These are phyloP conservation scores for Boletus rubroflammeus DNA, from an alignment of 768 basidiomycete species.

Conservation along the genomic window DNA sequence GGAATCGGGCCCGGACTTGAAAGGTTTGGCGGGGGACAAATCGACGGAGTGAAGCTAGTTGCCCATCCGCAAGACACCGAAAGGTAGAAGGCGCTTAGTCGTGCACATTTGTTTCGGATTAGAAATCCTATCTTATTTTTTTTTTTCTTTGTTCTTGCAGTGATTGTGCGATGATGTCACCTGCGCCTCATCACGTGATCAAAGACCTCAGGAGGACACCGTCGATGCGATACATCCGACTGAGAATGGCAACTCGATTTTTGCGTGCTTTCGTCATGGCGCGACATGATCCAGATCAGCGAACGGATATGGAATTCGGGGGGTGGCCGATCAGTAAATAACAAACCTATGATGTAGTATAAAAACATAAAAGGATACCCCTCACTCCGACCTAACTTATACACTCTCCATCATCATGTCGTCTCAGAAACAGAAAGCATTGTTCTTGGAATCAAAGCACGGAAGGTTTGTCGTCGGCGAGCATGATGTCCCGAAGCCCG, in stretches of 20 bases:
- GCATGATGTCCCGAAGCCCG: constrained; percentile 31
- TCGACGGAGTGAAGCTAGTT: constrained; percentile 46
- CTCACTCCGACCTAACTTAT: constrained; percentile 7
- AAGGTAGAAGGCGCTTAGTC: constrained; percentile 29
- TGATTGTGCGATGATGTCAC: constrained; percentile 19
- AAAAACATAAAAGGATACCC: constrained; percentile 6
- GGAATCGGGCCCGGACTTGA: constrained; percentile 42
- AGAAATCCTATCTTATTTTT: constrained; percentile 24
- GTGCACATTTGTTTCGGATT: constrained; percentile 16
- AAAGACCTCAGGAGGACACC: constrained; percentile 29
- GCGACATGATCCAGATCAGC: constrained; percentile 26
- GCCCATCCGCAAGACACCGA: constrained; percentile 42
- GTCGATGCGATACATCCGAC: constrained; percentile 30
- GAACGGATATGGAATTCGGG: constrained; percentile 29
- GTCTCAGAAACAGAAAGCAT: constrained; percentile 27
- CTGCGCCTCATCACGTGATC: constrained; percentile 15
- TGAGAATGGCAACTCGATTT: constrained; percentile 31
- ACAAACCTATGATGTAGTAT: constrained; percentile 17
- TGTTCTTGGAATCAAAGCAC: constrained; percentile 26
- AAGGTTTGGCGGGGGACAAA: constrained; percentile 37
- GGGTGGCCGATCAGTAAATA: constrained; percentile 31
- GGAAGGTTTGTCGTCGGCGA: constrained; percentile 31
- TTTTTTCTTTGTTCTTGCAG: constrained; percentile 18
- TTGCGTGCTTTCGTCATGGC: constrained; percentile 30
- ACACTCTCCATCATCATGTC: constrained; percentile 18